Evolutionary conservation across 139 green algal genomes (phyloP).

Genomic region (Chlorella vulgaris): DNA sequence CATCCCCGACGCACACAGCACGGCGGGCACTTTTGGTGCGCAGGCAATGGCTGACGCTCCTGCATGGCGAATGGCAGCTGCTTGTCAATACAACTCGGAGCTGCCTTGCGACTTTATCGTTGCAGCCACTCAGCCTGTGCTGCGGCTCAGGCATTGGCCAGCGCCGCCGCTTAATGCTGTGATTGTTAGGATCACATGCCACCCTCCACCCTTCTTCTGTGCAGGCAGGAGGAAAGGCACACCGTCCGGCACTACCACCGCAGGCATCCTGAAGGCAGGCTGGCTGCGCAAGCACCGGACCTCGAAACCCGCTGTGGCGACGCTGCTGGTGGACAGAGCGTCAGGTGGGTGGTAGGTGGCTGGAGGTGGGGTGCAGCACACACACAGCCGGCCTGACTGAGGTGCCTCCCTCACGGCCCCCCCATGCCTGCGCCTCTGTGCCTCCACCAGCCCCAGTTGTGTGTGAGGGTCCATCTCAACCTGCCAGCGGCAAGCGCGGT

Average conservation of each 20-base stretch:
- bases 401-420: too few species aligned
- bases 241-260: background rate
- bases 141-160: too few species aligned
- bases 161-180: too few species aligned
- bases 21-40: conserved; percentile 21
- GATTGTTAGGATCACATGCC: too few species aligned
- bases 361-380: background rate
- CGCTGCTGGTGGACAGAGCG: conserved; percentile 50
- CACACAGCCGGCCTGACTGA: background rate
- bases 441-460: too few species aligned
- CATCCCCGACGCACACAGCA: conserved; percentile 14
- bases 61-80: background rate
- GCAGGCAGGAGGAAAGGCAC: background rate
- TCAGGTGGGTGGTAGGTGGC: background rate
- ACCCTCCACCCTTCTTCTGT: too few species aligned
- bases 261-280: conserved; percentile 50
- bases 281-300: conserved; percentile 69
- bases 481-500: too few species aligned
- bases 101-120: background rate
- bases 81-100: too few species aligned
- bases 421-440: too few species aligned
- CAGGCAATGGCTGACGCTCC: background rate
- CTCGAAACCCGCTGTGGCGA: conserved; percentile 49
- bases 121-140: background rate
- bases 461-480: too few species aligned